phyloP scores from a whole-genome alignment of 2,329 filamentous ascomycete genomes.

The Ophiocordyceps sinensis region DNA sequence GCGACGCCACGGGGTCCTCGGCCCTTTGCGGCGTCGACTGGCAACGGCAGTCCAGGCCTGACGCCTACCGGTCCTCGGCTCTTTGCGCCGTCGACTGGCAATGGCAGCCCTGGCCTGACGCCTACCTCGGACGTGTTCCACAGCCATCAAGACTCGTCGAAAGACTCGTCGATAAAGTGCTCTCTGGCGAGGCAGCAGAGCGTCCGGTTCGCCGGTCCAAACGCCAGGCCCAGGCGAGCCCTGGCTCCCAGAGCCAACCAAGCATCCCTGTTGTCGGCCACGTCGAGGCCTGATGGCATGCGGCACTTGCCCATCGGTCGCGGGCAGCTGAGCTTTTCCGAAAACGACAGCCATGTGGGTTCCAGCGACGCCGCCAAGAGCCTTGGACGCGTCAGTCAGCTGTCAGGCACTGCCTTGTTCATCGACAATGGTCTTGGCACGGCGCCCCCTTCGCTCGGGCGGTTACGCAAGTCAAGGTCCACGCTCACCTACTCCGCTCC shows the following conservation, averaged over 20 bases:
- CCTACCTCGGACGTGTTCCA: constrained; percentile 5
- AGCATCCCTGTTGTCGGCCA: neutral
- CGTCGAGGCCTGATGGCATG: neutral
- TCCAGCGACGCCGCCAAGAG: neutral
- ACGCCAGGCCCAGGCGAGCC: constrained; percentile 12
- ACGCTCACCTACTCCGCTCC: constrained; percentile 27
- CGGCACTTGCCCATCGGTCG: neutral
- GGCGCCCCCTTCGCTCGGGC: constrained; percentile 31
- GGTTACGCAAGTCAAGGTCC: constrained; percentile 39
- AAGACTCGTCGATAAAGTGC: constrained; percentile 3
- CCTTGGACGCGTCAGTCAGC: constrained; percentile 12
- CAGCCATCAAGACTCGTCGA: constrained; percentile 7
- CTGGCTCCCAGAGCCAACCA: constrained; percentile 14
- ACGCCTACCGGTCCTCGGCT: neutral
- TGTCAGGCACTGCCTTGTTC: constrained; percentile 27
- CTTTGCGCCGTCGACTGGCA: constrained; percentile 5
- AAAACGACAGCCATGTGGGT: neutral
- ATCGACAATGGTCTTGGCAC: constrained; percentile 33
- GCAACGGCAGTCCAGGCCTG: constrained; percentile 5
- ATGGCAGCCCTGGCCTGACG: constrained; percentile 4
- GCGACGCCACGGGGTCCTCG: neutral
- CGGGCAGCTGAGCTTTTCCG: neutral
- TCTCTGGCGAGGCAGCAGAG: constrained; percentile 33
- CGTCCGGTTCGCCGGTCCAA: constrained; percentile 35
- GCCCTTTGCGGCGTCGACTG: constrained; percentile 5